These are phyloP conservation scores for Podospora pseudoanserina DNA, from an alignment of 495 filamentous ascomycete genomes.

Conservation along the genomic window DNA sequence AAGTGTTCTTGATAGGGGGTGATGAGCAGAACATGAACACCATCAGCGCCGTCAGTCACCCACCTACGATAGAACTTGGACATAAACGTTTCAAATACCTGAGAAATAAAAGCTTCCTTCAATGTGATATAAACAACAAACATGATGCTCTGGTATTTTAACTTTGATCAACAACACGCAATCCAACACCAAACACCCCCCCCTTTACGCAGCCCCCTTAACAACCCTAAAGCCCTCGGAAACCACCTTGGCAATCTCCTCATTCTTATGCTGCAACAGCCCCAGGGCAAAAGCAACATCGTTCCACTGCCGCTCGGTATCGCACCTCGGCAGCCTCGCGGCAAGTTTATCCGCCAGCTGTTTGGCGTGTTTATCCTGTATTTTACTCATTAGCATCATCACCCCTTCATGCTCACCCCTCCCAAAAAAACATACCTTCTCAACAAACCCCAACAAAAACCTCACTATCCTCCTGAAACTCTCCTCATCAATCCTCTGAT, in stretches of 20 bases:
- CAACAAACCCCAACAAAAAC: slow-evolving; percentile 91
- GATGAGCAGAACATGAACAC: too few relatives aligned
- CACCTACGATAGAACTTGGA: too few relatives aligned
- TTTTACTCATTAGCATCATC: neutral
- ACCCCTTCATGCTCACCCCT: neutral
- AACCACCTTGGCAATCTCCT: slow-evolving; percentile 86
- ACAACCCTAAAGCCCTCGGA: slow-evolving; percentile 83
- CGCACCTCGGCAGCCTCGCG: slow-evolving; percentile 77
- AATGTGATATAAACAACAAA: too few relatives aligned
- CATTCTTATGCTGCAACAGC: slow-evolving; percentile 92
- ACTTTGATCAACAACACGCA: too few relatives aligned
- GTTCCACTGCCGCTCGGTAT: slow-evolving; percentile 93
- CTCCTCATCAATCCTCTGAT: slow-evolving; percentile 76
- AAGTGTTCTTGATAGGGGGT: too few relatives aligned
- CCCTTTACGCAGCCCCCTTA: slow-evolving; percentile 29
- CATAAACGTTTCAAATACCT: too few relatives aligned
- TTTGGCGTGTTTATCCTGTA: slow-evolving; percentile 93
- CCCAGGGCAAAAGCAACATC: slow-evolving; percentile 91
- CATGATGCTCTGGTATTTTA: too few relatives aligned
- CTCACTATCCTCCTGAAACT: slow-evolving; percentile 79
- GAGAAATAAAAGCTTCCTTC: too few relatives aligned
- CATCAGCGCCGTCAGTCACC: too few relatives aligned
- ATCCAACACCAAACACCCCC: neutral
- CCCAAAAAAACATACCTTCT: slow-evolving; percentile 65
- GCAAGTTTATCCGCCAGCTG: slow-evolving; percentile 93